Percentiles rank a stretch among this genome's conserved stretches.
Evolutionary conservation across 805 yeast genomes (phyloP).

Genomic region (Starmerella asiatica): DNA sequence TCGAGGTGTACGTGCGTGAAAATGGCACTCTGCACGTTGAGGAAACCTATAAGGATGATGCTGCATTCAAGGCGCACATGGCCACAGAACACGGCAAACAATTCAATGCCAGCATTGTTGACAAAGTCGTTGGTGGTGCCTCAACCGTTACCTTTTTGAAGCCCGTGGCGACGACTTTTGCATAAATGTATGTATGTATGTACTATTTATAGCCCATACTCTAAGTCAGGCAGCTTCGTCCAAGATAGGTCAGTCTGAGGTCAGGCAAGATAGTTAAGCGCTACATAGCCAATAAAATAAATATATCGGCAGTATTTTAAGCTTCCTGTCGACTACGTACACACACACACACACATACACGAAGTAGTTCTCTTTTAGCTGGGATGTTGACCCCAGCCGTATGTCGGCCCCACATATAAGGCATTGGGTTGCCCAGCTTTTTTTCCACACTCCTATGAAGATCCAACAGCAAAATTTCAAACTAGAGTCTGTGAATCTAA

Average conservation of each 20-base stretch:
- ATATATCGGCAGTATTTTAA: too few relatives aligned
- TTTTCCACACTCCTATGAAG: constrained; percentile 25
- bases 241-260: too few relatives aligned
- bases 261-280: too few relatives aligned
- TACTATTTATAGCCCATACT: too few relatives aligned
- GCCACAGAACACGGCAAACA: constrained; percentile 20
- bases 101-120: constrained; percentile 20
- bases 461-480: constrained; percentile 40
- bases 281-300: too few relatives aligned
- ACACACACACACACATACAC: too few relatives aligned
- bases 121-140: constrained; percentile 20
- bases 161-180: constrained; percentile 15
- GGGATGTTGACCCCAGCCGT: too few relatives aligned
- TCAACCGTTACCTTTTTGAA: constrained; percentile 20
- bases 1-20: constrained; percentile 21
- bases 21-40: constrained; percentile 21
- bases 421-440: too few relatives aligned
- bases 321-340: too few relatives aligned
- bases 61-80: constrained; percentile 23
- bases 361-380: too few relatives aligned
- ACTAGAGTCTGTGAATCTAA: constrained; percentile 54
- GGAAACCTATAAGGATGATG: constrained; percentile 24
- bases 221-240: too few relatives aligned
- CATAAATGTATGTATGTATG: not conserved
- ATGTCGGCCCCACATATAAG: too few relatives aligned